Base-by-base conservation (phyloP, 75 land plant species). In the Azolla pinnata region DNA sequence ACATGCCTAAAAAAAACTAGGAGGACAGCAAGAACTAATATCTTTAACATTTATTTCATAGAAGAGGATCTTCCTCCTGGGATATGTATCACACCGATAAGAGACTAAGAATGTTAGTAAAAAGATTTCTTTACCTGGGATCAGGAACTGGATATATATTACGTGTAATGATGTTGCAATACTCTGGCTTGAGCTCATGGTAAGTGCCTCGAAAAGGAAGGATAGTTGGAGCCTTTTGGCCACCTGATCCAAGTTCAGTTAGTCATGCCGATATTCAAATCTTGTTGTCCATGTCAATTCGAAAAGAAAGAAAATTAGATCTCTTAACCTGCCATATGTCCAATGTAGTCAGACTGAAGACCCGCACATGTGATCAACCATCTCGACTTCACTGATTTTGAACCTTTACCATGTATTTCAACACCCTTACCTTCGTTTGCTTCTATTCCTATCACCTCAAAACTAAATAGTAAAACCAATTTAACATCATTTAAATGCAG, bases 301-400 rank as follows among this genome's bases (percentile, higher is more conserved):
- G n/a, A n/a, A n/a, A n/a, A n/a, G n/a, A n/a, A n/a, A n/a, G n/a
- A n/a, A n/a, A n/a, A n/a, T n/a, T n/a, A n/a, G n/a, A n/a, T n/a
- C n/a, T n/a, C n/a, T n/a, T n/a, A n/a, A 52, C 54, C 74, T 25
- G 74, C 74, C 68, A 71, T 58, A 0, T 40, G 44, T 1, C 67
- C 74, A 23, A 71, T 61, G 31, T 71, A 71, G 34, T 71, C 74
- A 29, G 74, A 67, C 26, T 71, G 74, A 19, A 71, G 68, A 30
- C 74, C 74, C 31, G 62, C 74, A 40, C 74, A 71, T 5, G 74
- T 71, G 30, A 71, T 71, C 19, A 71, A 53, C 74, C 74, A 71
- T 53, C 51, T 71, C 25, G 69, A 71, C 47, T 71, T 65, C 44
- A 71, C 68, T n/a, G 25, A 42, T 38, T 71, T 60, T 14, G 52